phyloP scores from a whole-genome alignment of 2,329 filamentous ascomycete genomes.

The Alternaria angustiovoidea region DNA sequence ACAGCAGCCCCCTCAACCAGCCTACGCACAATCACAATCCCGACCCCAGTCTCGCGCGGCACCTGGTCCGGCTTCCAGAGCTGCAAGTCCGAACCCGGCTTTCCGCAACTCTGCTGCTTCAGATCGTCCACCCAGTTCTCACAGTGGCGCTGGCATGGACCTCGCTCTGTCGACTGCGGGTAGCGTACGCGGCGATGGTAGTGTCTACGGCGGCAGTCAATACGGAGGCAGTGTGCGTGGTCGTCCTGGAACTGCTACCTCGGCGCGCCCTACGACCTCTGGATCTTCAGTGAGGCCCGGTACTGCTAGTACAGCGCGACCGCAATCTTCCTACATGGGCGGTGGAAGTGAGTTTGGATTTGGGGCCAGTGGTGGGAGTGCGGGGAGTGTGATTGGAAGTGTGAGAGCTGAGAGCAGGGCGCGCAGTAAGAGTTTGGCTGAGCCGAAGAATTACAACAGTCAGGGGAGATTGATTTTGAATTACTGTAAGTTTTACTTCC shows the following conservation, averaged over 20 bases:
- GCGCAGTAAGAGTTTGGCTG: conserved; percentile 87
- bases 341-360: conserved; percentile 23
- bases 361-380: conserved; percentile 15
- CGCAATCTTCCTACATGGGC: conserved; percentile 56
- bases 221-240: conserved; percentile 53
- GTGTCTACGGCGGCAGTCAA: conserved; percentile 47
- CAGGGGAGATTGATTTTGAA: conserved; percentile 90
- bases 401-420: conserved; percentile 54
- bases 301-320: conserved; percentile 38
- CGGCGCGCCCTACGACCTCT: not conserved
- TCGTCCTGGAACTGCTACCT: conserved; percentile 17
- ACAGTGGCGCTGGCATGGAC: conserved; percentile 53
- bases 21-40: conserved; percentile 19
- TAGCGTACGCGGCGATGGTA: conserved; percentile 48
- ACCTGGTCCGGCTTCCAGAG: conserved; percentile 48
- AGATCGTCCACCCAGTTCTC: conserved; percentile 58
- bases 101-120: conserved; percentile 54
- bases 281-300: not conserved
- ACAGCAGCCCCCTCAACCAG: conserved; percentile 53
- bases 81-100: conserved; percentile 62
- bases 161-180: conserved; percentile 54
- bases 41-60: conserved; percentile 38
- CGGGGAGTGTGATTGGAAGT: conserved; percentile 30
- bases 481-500: conserved; percentile 76
- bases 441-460: conserved; percentile 81